Base-by-base conservation (phyloP, 164 flowering plant species). In the Saururus chinensis region DNA sequence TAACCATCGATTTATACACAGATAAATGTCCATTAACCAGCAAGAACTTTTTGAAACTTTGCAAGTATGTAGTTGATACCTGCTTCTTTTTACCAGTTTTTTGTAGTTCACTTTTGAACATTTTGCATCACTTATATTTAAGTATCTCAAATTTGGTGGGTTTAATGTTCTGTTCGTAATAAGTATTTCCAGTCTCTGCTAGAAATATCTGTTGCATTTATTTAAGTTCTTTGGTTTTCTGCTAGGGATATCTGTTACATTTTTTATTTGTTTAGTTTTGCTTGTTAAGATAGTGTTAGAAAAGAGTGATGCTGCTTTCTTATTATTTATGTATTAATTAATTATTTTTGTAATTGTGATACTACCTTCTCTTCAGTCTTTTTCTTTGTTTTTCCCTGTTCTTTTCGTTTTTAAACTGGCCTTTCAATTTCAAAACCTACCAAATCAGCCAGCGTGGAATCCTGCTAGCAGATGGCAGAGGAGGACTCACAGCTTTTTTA, bases 41-140 rank as follows among this genome's bases (percentile, higher is more conserved):
- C 78, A 95, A 95, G 71, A 93, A 84, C 77, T 95, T 91, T 76
- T 72, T 95, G 54, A 95, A 91, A 79, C 93, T 95, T 56, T 95
- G 97, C 97, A 95, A 87, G 96, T 86, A 73, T 4, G 49, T 20
- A 14, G 26, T 4, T 24, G 22, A 35, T n/a, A 56, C 51, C 37
- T 24, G 11, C 60, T 1, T 25, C 8, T 53, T n/a, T 45, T 17
- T 9, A 7, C 56, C 26, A 5, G n/a, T n/a, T 21, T 56, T 48
- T 48, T 41, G 9, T 11, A 30, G 35, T 22, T 58, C 48, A 12
- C 19, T 49, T 59, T 49, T 6, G 8, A 53, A 6, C 14, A 19
- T 30, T 25, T 48, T 17, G 4, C 37, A 2, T 6, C 37, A 30
- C n/a, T 30, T 30, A 30, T 30, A 30, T 30, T 30, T 30, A 30